Evolutionary conservation across 2,329 filamentous ascomycete genomes (phyloP), one percentile per base, ranked within the genome.

Genomic region (Fusarium sp.): DNA sequence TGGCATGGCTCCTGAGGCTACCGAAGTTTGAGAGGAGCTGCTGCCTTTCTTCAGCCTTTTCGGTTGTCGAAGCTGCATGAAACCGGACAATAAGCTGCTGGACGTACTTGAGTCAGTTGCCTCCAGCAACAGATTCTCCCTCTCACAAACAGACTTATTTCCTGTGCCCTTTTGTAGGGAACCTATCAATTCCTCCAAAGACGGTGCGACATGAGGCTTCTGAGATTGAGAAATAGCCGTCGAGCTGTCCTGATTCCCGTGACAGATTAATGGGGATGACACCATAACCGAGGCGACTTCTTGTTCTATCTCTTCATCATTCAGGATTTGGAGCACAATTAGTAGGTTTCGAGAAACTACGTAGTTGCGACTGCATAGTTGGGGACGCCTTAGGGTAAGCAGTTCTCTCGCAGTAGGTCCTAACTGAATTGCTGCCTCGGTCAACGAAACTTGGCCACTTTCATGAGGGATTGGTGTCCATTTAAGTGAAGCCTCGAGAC

Each of bases 31-130:
- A 28, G 13, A 15, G 31, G 44, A 58, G n/a, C 14, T 57, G 18
- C 24, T 15, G 18, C 41, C 18, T 24, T 52, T 67, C 52, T 75
- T 76, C 9, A 45, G 48, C n/a, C 63, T 77, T 38, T 82, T 82
- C 1, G 75, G 65, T n/a, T 70, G 74, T 13, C 78, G 77, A 11
- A 84, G 71, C 15, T 81, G 69, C 62, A 84, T 78, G 36, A 82
- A 84, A 18, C 69, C 75, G 4, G 71, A 72, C 6, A 84, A 60
- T 6, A 84, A 70, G 31, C 65, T 79, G 9, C 73, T 74, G 5
- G 81, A 80, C 4, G 78, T 75, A 31, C 72, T 73, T 13, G 70
- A 39, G 26, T 80, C 76, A 18, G 48, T 57, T 5, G 64, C 63
- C 11, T 47, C 36, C 4, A 76, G 69, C 11, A 80, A 61, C 2